Evolutionary conservation across 306 rosid genomes (phyloP), one percentile per base, ranked within the genome.

Genomic region (Casuarina glauca): DNA sequence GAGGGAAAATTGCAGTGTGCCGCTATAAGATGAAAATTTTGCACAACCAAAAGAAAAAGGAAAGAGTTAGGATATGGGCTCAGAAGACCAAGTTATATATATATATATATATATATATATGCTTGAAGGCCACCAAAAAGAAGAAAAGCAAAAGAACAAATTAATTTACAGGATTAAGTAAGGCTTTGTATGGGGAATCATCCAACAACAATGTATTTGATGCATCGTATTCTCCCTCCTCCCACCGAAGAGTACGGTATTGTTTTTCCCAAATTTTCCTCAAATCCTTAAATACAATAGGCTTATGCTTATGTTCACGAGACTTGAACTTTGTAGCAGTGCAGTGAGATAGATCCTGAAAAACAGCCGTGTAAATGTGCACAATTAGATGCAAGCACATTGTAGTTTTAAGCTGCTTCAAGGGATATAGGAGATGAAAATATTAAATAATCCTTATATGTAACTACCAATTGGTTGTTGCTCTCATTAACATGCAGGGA

Each of bases 161-260:
- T 16, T 68, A 38, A 67, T 82, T 86, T 85, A 90, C 96, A 32
- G 97, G 96, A 80, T 94, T 94, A 79, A 90, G 91, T 74, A 91
- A 83, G 26, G 91, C 91, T 84, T 94, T 94, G 85, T 91, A 89
- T 0, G 97, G 98, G 55, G 98, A 94, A 86, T 94, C 98, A 80
- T 94, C 98, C 87, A 94, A 57, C 76, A 94, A 79, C 78, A 91
- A 75, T 0, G 98, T 91, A 44, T 94, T 94, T n/a, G 90, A 81
- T 86, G 88, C 88, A 32, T 87, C 79, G 55, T 81, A 94, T 67
- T 82, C 84, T 20, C 96, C 97, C 52, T 81, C 87, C 81, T 86
- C 86, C 96, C 97, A 94, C 12, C 93, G 97, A 87, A 90, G 93
- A 86, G 64, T 66, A 35, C 90, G 88, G 76, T 90, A 94, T 8